Evolutionary conservation across 1,139 yeast species (phyloP), one percentile per base, ranked within the genome.

Genomic region (Kazachstania sp.): DNA sequence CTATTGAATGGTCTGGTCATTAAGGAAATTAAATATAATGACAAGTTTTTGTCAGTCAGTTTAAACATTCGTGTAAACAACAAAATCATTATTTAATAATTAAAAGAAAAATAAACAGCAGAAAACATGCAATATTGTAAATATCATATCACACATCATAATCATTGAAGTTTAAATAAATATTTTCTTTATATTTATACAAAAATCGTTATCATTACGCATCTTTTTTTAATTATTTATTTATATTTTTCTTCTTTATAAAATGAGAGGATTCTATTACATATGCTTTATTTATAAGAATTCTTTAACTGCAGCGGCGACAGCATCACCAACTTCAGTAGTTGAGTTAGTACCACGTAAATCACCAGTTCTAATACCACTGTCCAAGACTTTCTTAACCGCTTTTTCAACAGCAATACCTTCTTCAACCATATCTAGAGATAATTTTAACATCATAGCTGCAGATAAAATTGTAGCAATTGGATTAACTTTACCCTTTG

Each of bases 1-100:
- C 95, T 41, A 92, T 92, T 61, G 95, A 92, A 71, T 92, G 99
- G 99, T 86, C 95, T 50, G 97, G 95, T 54, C 97, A 90, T 70
- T 88, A 53, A 57, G 28, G 28, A 23, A 16, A 32, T 4, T n/a
- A 32, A 32, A 15, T 15, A 32, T 15, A 32, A 15, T 23, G 8
- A 23, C 28, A 23, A 2, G 28, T 23, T n/a, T n/a, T n/a, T n/a
- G n/a, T n/a, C n/a, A n/a, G n/a, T n/a, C n/a, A n/a, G n/a, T n/a
- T 23, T 23, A 23, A 23, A 9, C 28, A 23, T 23, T 23, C 28
- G 8, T 23, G 28, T 23, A 23, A 23, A 23, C 28, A 23, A 23
- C 28, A 9, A 23, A 23, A 23, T 13, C 16, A n/a, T 31, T 31
- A 13, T 36, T 36, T n/a, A 16, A 42, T 19, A 41, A 41, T 35